Base-by-base conservation (phyloP, 306 rosid genomes). In the Biancaea sappan region DNA sequence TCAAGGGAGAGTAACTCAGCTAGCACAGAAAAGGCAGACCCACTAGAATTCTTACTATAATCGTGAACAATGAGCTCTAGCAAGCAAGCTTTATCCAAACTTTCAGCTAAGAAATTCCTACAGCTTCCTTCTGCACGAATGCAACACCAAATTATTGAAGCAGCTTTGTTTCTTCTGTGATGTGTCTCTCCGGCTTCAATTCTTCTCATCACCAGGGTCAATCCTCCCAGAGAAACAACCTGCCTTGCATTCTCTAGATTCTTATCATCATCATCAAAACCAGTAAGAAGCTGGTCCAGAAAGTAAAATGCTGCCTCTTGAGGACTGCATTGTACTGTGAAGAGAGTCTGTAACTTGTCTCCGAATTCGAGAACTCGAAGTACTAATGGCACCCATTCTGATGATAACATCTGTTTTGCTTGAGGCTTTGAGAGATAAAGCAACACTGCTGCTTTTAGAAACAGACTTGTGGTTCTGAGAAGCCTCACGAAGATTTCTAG, bases 221-320 rank as follows among this genome's bases (percentile, higher is more conserved):
- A 76, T 25, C 98, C 97, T 18, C 98, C 97, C 11, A 81, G 87
- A 53, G 92, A 84, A 59, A 93, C 84, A 71, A 91, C 84, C 19
- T 84, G 92, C 76, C 94, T 87, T 0, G 95, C 89, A 77, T 93
- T 91, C 86, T 93, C 97, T 9, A 89, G 78, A 74, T 93, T 93
- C 79, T 88, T 79, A 31, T 89, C 98, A 79, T 93, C 98, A 79
- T 93, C 96, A 75, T 93, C 96, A 77, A 89, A 91, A 66, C 98
- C 97, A 0, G 77, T 87, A 24, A 93, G 83, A 41, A 93, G 93
- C 75, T 93, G 97, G 38, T 91, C 83, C 77, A 93, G 75, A 22
- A 87, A 76, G 88, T 93, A 93, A 79, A 87, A 87, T 29, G 98
- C 96, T 38, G 97, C 90, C 6, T 40, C 87, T 48, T 82, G 83